phyloP scores from a whole-genome alignment of 805 yeast species.

The Myxozyma lipomycoides region DNA sequence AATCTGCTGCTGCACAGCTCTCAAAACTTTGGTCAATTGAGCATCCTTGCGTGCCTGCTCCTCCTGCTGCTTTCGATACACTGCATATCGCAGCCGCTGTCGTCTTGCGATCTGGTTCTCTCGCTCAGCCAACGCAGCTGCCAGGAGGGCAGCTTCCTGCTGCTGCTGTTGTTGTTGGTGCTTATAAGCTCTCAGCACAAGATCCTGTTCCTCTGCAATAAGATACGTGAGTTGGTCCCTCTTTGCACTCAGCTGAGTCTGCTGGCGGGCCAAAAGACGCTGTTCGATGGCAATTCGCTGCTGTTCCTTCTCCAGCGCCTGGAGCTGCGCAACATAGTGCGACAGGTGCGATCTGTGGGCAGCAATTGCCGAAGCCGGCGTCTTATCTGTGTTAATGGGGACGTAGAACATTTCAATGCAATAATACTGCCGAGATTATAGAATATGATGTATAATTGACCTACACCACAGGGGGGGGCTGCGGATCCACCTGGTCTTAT shows the following conservation, averaged over 20 bases:
- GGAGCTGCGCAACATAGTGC: constrained; percentile 29
- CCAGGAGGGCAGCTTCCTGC: constrained; percentile 16
- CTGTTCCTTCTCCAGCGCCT: constrained; percentile 31
- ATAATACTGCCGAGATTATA: too few relatives aligned
- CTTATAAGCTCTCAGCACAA: constrained; percentile 28
- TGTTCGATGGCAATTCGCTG: constrained; percentile 26
- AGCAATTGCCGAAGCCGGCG: constrained; percentile 12
- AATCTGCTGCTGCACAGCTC: constrained; percentile 8
- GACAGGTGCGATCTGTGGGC: constrained; percentile 28
- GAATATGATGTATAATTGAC: too few relatives aligned
- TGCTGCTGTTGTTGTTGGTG: constrained; percentile 18
- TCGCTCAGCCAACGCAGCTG: constrained; percentile 21
- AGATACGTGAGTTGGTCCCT: constrained; percentile 29
- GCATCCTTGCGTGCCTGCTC: constrained; percentile 23
- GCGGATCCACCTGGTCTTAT: too few relatives aligned
- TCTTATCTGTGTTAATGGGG: too few relatives aligned
- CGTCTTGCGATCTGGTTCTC: constrained; percentile 23
- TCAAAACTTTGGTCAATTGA: constrained; percentile 12
- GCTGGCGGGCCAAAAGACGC: constrained; percentile 22
- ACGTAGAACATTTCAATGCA: too few relatives aligned
- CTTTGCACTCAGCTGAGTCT: constrained; percentile 26
- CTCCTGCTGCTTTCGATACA: constrained; percentile 26
- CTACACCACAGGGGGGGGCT: too few relatives aligned
- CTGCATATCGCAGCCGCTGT: constrained; percentile 23
- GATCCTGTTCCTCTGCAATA: constrained; percentile 32